Conservation (phyloP, 202 grass and related monocot genomes). For the Sporobolus alterniflorus region DNA sequence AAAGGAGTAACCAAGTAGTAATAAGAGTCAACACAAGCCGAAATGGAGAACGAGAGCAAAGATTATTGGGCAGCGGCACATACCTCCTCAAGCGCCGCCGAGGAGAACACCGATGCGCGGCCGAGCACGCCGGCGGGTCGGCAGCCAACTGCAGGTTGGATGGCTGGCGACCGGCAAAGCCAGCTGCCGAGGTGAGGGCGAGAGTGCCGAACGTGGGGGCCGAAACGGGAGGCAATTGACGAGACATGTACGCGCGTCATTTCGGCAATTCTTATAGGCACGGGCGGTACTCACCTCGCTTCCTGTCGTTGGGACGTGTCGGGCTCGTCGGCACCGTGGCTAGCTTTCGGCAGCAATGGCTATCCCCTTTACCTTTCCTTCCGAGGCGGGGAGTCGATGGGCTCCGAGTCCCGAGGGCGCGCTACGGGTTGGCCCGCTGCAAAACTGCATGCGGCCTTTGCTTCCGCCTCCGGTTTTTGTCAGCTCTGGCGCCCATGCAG, state of each 20-base stretch:
- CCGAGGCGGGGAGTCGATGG: neutral
- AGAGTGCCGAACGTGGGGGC: neutral
- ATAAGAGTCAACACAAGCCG: neutral
- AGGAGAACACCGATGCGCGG: neutral
- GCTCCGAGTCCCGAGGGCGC: slow-evolving; percentile 49
- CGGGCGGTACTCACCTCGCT: neutral
- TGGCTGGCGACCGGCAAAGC: neutral
- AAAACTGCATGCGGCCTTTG: slow-evolving; percentile 33
- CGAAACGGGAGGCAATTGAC: slow-evolving; percentile 6
- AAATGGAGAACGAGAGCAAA: neutral
- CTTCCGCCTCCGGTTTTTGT: slow-evolving; percentile 44
- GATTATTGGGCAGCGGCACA: neutral
- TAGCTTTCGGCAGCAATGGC: slow-evolving; percentile 28
- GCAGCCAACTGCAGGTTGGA: neutral
- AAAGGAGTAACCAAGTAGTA: neutral
- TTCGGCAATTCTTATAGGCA: neutral
- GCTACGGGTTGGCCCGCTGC: slow-evolving; percentile 25
- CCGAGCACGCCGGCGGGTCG: neutral
- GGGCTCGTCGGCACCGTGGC: slow-evolving; percentile 54
- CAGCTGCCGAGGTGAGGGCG: neutral
- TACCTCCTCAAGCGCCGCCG: slow-evolving; percentile 4
- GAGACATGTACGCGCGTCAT: slow-evolving; percentile 7
- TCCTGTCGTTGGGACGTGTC: slow-evolving; percentile 38
- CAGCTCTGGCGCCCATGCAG: slow-evolving; percentile 4
- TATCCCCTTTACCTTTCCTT: neutral